A percentile compares a stretch with the other conserved stretches of the same genome.
Evolutionary conservation across 2,329 filamentous ascomycete genomes (phyloP).

Genomic region (Pseudocercospora vitis): DNA sequence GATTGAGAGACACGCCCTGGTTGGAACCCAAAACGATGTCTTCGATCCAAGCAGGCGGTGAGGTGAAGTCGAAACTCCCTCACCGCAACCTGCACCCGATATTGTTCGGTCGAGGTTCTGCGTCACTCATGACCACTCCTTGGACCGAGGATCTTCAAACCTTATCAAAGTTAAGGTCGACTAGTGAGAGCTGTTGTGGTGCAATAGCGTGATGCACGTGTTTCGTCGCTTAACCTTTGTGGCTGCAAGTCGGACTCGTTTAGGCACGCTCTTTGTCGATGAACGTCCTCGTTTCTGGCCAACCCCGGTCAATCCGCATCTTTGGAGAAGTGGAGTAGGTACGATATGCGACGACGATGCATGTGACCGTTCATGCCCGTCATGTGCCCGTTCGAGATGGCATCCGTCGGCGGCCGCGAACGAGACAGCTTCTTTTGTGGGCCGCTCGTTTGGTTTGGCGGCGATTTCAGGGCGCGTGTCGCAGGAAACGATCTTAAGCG

Average conservation of each 20-base stretch:
- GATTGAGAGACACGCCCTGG: no score
- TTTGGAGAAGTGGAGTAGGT: constrained; percentile 15
- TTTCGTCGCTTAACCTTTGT: constrained; percentile 1
- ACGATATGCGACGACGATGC: constrained; percentile 17
- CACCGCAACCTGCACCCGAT: no score
- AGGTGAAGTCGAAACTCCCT: no score
- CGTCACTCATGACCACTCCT: no score
- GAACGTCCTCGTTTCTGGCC: background rate
- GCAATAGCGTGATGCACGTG: constrained; percentile 5
- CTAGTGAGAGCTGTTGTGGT: background rate
- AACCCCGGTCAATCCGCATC: constrained; percentile 12
- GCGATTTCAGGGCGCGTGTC: constrained; percentile 5
- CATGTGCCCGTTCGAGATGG: constrained; percentile 14
- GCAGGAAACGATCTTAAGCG: constrained; percentile 3
- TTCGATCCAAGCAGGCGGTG: no score
- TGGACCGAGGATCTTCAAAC: constrained; percentile 3
- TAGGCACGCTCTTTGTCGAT: background rate
- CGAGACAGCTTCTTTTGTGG: constrained; percentile 6
- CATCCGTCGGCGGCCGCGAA: constrained; percentile 6
- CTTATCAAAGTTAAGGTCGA: constrained; percentile 4
- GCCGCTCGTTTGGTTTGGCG: background rate
- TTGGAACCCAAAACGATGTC: no score
- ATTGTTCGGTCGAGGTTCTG: no score
- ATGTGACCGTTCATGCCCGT: constrained; percentile 12
- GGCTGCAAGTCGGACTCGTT: background rate